These are phyloP conservation scores for Candida tetrigidarum DNA, from an alignment of 1,139 yeast species.

Conservation along the genomic window DNA sequence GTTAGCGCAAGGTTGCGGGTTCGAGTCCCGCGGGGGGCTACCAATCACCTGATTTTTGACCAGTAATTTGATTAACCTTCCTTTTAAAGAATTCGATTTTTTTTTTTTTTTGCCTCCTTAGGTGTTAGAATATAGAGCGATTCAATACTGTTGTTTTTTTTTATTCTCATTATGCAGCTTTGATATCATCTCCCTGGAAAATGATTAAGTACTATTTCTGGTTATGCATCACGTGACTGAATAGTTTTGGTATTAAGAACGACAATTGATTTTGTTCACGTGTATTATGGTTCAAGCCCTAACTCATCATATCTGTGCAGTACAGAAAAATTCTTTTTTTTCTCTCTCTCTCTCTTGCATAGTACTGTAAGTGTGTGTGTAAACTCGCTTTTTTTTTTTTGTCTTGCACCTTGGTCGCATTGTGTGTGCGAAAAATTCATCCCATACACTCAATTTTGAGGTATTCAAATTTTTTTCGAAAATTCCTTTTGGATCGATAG, in stretches of 20 bases:
- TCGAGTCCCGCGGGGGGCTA: conserved; percentile 64
- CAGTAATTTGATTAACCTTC: neutral
- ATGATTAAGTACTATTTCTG: neutral
- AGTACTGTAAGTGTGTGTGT: neutral
- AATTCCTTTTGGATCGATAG: conserved; percentile 12
- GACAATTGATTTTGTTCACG: neutral
- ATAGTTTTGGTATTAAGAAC: no score
- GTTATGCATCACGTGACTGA: no score
- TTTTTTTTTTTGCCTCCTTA: no score
- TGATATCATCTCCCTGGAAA: no score
- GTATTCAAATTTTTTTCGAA: conserved; percentile 11
- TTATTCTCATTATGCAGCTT: no score
- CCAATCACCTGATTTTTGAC: neutral
- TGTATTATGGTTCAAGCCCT: conserved; percentile 11
- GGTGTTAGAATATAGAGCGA: no score
- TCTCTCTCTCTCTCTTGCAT: neutral
- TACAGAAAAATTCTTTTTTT: conserved; percentile 4
- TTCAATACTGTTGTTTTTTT: no score
- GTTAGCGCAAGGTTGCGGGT: conserved; percentile 49
- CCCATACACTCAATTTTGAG: conserved; percentile 7
- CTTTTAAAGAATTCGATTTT: no score
- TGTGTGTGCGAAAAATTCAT: conserved; percentile 10
- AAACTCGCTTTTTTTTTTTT: conserved; percentile 5
- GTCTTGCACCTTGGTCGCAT: neutral
- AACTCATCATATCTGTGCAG: conserved; percentile 9